Conservation (phyloP, 805 yeast species). For the Yarrowia sp. region DNA sequence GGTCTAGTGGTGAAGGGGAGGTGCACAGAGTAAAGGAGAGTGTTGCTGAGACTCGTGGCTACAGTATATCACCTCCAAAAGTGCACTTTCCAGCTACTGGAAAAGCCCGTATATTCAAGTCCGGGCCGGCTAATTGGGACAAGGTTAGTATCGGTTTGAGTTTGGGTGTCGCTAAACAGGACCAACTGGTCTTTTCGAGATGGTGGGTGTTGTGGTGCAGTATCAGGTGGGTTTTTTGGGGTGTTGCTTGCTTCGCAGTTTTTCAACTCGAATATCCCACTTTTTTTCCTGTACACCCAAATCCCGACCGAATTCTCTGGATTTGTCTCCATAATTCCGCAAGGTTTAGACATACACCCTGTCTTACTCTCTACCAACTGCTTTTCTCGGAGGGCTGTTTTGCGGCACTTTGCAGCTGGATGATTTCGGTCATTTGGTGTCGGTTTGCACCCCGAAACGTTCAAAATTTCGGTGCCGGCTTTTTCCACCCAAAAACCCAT, state of each 20-base stretch:
- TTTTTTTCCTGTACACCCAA: background rate
- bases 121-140: conserved; percentile 16
- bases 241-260: too few species aligned
- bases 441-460: too few species aligned
- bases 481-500: too few species aligned
- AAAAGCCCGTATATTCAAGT: conserved; percentile 6
- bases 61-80: too few species aligned
- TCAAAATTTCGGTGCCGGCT: too few species aligned
- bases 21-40: background rate
- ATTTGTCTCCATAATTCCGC: background rate
- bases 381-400: background rate
- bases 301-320: background rate
- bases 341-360: conserved; percentile 7
- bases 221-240: too few species aligned
- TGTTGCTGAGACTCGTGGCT: background rate
- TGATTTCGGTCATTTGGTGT: too few species aligned
- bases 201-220: too few species aligned
- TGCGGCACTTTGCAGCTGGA: background rate
- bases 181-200: background rate
- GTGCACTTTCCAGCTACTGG: background rate
- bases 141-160: background rate
- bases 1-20: background rate
- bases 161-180: background rate
- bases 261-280: too few species aligned
- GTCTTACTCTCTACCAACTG: background rate